Conservation (phyloP, 2,329 filamentous ascomycete genomes). For the Pseudogymnoascus sp. region DNA sequence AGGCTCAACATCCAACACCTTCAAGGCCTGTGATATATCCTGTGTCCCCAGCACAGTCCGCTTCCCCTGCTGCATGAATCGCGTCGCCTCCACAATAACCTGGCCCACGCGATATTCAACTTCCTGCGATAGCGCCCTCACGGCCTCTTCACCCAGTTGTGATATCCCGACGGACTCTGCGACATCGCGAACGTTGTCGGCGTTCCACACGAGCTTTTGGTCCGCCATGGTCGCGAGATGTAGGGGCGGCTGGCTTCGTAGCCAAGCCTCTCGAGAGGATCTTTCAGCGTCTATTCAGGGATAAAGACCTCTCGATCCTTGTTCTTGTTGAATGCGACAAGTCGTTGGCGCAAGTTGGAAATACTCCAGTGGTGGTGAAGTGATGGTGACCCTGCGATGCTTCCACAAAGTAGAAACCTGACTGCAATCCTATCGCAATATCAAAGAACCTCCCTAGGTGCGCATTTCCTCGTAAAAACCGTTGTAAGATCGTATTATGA, state of each 20-base stretch:
- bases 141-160: slow-evolving; percentile 74
- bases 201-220: slow-evolving; percentile 71
- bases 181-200: slow-evolving; percentile 91
- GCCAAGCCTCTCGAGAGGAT: neutral
- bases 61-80: slow-evolving; percentile 89
- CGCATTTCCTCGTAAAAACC: neutral
- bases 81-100: slow-evolving; percentile 86
- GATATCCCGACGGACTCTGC: slow-evolving; percentile 91
- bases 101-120: slow-evolving; percentile 93
- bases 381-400: neutral
- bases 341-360: neutral
- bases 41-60: slow-evolving; percentile 83
- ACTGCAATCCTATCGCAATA: neutral
- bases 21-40: slow-evolving; percentile 80
- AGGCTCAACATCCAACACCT: slow-evolving; percentile 84
- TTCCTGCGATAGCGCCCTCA: slow-evolving; percentile 82
- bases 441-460: neutral
- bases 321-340: neutral
- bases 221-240: slow-evolving; percentile 20
- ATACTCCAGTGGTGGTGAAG: neutral
- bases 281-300: neutral
- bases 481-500: neutral
- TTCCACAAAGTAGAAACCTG: neutral
- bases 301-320: neutral
- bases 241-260: neutral